Conservation (phyloP, 2,329 filamentous ascomycete species). For the Epichloe glyceriae region DNA sequence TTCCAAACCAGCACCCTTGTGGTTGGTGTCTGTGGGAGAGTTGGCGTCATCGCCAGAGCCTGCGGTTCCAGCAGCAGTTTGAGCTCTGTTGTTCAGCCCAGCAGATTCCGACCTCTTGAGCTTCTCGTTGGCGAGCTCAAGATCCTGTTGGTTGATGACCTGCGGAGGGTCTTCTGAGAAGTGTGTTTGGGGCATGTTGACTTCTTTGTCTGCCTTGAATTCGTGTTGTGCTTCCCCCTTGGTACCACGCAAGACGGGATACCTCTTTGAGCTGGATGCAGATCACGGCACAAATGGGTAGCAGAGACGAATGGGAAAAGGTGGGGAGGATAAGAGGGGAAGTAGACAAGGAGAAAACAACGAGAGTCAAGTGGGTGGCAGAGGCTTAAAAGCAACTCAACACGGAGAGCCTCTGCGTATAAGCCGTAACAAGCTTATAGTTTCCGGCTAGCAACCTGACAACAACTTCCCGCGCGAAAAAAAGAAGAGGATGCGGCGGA, state of each 20-base stretch:
- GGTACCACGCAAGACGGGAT: background rate
- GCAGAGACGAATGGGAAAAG: background rate
- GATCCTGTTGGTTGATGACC: slow-evolving; percentile 23
- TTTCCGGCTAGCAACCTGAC: background rate
- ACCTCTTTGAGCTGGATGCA: background rate
- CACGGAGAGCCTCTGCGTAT: background rate
- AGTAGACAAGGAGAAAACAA: background rate
- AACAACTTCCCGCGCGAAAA: background rate
- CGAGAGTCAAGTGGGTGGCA: background rate
- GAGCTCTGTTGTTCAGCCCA: background rate
- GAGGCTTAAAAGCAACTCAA: background rate
- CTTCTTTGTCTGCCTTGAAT: background rate
- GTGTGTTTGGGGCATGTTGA: slow-evolving; percentile 19
- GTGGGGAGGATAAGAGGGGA: background rate
- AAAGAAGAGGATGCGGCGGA: background rate
- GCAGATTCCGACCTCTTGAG: slow-evolving; percentile 18
- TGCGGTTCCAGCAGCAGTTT: slow-evolving; percentile 1
- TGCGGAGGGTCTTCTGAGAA: slow-evolving; percentile 24
- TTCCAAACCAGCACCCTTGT: slow-evolving; percentile 15
- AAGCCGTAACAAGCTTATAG: background rate
- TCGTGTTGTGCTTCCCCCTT: background rate
- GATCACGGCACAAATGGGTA: background rate
- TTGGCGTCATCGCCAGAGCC: slow-evolving; percentile 7
- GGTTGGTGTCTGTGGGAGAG: slow-evolving; percentile 19
- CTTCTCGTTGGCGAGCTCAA: slow-evolving; percentile 23